A percentile compares a stretch with the other conserved stretches of the same genome.
Evolutionary conservation across 257 asterid genomes (phyloP).

Genomic region (Solanum raphanifolium): DNA sequence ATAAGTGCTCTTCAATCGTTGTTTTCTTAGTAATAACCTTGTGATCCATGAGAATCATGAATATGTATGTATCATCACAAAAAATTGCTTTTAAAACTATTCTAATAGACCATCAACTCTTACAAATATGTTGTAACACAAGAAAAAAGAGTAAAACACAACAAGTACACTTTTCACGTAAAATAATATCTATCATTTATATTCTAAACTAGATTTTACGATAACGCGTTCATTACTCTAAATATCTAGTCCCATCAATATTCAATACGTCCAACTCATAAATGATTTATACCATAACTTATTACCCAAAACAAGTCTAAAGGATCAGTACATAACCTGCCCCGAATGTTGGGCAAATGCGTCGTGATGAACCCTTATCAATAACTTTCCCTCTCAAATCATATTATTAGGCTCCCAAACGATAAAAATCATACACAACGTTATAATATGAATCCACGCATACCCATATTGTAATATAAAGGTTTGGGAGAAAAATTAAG

Average conservation of each 20-base stretch:
- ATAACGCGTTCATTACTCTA: background rate
- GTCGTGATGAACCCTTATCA: background rate
- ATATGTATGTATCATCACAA: background rate
- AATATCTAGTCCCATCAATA: background rate
- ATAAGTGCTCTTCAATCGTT: background rate
- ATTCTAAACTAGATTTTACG: no score
- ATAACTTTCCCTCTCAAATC: background rate
- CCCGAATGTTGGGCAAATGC: background rate
- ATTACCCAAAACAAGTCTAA: background rate
- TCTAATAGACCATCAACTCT: background rate
- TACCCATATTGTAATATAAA: background rate
- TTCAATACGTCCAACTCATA: background rate
- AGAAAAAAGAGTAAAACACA: background rate
- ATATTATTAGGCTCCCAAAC: background rate
- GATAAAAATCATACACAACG: background rate
- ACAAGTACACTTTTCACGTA: background rate
- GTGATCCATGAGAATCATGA: background rate
- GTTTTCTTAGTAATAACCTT: background rate
- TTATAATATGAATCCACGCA: background rate
- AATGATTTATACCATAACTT: background rate
- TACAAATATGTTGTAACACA: background rate
- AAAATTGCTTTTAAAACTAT: no score
- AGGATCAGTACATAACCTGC: background rate
- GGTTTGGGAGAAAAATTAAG: background rate
- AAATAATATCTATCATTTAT: background rate